Conservation (phyloP, 2,329 filamentous ascomycete genomes). For the Spiromastix sp. region DNA sequence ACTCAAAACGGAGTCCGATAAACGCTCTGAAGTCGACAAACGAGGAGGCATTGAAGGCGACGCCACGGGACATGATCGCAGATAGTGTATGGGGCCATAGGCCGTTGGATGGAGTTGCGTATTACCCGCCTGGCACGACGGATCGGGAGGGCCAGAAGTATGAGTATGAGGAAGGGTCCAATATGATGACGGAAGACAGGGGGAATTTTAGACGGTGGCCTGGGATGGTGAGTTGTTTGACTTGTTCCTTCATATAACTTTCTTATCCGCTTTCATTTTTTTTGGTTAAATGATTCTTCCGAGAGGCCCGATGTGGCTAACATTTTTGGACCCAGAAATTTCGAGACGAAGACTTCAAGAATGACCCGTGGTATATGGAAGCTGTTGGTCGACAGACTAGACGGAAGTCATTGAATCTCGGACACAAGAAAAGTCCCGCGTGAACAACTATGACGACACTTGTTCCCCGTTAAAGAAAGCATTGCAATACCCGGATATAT, state of each 20-base stretch:
- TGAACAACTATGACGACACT: too few relatives aligned
- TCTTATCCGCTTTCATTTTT: background rate
- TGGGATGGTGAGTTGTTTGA: conserved; percentile 50
- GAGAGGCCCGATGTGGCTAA: conserved; percentile 5
- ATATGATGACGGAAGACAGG: conserved; percentile 62
- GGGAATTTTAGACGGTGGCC: conserved; percentile 65
- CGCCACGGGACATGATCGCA: conserved; percentile 63
- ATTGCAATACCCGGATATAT: too few relatives aligned
- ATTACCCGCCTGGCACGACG: conserved; percentile 59
- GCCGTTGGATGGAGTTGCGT: conserved; percentile 70
- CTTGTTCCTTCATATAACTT: background rate
- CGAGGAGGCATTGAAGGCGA: conserved; percentile 66
- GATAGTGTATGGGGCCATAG: conserved; percentile 64
- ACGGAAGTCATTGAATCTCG: conserved; percentile 1
- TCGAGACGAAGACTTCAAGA: conserved; percentile 30
- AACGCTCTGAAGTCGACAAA: conserved; percentile 67
- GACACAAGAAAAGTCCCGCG: too few relatives aligned
- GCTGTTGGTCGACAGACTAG: too few relatives aligned
- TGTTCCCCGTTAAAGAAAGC: too few relatives aligned
- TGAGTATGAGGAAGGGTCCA: conserved; percentile 74
- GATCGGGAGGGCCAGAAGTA: conserved; percentile 62
- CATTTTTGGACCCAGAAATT: conserved; percentile 22
- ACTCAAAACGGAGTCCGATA: conserved; percentile 55
- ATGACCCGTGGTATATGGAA: conserved; percentile 19
- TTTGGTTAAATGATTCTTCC: conserved; percentile 6